Base-by-base conservation (phyloP, 2,329 filamentous ascomycete genomes). In the Decorospora gaudefroyi region DNA sequence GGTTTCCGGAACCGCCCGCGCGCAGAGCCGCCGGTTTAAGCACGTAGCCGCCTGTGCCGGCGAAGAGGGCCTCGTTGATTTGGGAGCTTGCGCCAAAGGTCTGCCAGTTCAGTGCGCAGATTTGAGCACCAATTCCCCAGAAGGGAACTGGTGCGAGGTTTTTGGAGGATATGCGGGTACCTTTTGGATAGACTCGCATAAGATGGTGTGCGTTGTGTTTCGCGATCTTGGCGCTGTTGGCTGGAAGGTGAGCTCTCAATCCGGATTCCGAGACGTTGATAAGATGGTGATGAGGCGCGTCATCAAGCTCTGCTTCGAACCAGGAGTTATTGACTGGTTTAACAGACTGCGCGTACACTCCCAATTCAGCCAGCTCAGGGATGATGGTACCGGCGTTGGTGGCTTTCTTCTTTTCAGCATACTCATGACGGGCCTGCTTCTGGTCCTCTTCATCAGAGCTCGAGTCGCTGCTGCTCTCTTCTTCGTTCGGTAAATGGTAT, bases 151-250 rank as follows among this genome's bases (percentile, higher is more conserved):
- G 83, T 39, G 76, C 76, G 2, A 87, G 76, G 59, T 87, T 87
- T 23, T 75, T 77, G 2, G 83, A 86, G 0, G 80, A 81, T 62
- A 87, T 86, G 29, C 84, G 80, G 0, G 83, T 85, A 34, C 84
- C 84, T 58, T 86, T 86, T 25, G 84, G 84, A 53, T 75, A 87
- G 1, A 87, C 83, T 3, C 84, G 79, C 84, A 87, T 87, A n/a
- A 87, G 74, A 47, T 86, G 82, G 13, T 76, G 72, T 0, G 83
- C 72, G 50, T 87, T 87, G 70, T 87, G 84, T 0, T 64, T 62
- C 1, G 79, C 71, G 39, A 87, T 83, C 22, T 75, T 74, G 10
- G 71, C 59, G 31, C 70, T 73, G 30, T 70, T 59, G 1, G 62
- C 64, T 1, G 79, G 77, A 42, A 86, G 70, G 41, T 82, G 75